Evolutionary conservation across 768 basidiomycete genomes (phyloP).

Genomic region (Phlebiopsis flavidoalba): DNA sequence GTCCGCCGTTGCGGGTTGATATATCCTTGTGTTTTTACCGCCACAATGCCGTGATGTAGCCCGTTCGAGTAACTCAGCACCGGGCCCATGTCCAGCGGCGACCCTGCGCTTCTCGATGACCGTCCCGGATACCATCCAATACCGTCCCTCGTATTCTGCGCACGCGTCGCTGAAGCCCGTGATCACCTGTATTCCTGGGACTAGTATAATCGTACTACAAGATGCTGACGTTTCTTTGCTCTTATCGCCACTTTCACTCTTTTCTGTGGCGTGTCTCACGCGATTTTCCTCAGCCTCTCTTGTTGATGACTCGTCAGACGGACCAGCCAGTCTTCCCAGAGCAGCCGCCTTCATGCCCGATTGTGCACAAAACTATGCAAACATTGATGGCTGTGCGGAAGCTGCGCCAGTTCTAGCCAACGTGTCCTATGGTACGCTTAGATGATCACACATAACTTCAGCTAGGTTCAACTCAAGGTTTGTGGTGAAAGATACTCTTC

Average conservation of each 20-base stretch:
- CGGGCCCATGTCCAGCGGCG: not conserved
- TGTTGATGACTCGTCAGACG: not conserved
- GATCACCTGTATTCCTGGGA: not conserved
- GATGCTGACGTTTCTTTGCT: not conserved
- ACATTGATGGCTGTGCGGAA: constrained; percentile 52
- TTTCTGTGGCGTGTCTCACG: not conserved
- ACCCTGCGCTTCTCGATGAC: not conserved
- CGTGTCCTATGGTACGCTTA: constrained; percentile 41
- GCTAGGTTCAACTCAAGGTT: not conserved
- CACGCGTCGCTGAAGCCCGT: not conserved
- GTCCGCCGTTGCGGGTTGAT: no score
- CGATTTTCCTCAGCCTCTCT: not conserved
- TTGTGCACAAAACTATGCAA: constrained; percentile 48
- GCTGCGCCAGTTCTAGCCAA: constrained; percentile 56
- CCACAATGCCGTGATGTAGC: no score
- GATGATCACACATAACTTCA: not conserved
- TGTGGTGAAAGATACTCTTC: constrained; percentile 45
- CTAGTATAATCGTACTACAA: not conserved
- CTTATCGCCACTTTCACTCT: not conserved
- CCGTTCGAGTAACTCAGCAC: not conserved
- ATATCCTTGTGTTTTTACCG: no score
- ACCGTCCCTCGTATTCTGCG: not conserved
- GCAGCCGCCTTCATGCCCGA: constrained; percentile 52
- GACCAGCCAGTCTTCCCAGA: constrained; percentile 44
- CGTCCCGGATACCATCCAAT: not conserved